Evolutionary conservation across 176 grass and related monocot genomes (phyloP).

Genomic region (Urochloa ruziziensis): DNA sequence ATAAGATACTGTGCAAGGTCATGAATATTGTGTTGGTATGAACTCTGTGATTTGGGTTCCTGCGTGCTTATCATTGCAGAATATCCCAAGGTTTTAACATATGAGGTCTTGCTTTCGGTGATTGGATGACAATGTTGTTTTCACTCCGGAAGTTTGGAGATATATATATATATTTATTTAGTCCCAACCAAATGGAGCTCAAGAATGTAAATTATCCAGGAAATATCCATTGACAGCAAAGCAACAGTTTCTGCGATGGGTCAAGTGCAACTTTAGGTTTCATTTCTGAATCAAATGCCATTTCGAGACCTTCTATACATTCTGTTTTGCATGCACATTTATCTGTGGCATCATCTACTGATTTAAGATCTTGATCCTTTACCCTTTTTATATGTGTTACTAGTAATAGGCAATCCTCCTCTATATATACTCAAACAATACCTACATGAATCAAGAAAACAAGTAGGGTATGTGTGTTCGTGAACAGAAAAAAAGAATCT

Average conservation of each 20-base stretch:
- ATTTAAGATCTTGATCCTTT: background rate
- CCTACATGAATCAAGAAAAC: background rate
- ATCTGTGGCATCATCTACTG: background rate
- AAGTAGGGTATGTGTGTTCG: background rate
- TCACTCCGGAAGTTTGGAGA: background rate
- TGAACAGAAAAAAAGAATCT: background rate
- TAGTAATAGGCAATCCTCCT: background rate
- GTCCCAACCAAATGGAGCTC: background rate
- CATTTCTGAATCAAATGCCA: background rate
- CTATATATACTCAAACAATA: background rate
- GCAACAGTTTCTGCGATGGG: background rate
- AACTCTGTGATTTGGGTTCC: background rate
- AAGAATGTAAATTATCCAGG: background rate
- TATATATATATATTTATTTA: background rate
- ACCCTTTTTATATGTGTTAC: background rate
- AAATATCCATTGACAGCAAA: background rate
- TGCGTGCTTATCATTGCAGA: background rate
- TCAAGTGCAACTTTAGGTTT: background rate
- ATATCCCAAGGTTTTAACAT: background rate
- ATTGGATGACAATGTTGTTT: background rate
- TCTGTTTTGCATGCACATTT: background rate
- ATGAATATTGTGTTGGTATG: background rate
- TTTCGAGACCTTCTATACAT: background rate
- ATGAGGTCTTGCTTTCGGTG: background rate
- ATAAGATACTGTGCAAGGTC: background rate